phyloP scores from a whole-genome alignment of 163 green algal species.

The Scenedesmus sp. region DNA sequence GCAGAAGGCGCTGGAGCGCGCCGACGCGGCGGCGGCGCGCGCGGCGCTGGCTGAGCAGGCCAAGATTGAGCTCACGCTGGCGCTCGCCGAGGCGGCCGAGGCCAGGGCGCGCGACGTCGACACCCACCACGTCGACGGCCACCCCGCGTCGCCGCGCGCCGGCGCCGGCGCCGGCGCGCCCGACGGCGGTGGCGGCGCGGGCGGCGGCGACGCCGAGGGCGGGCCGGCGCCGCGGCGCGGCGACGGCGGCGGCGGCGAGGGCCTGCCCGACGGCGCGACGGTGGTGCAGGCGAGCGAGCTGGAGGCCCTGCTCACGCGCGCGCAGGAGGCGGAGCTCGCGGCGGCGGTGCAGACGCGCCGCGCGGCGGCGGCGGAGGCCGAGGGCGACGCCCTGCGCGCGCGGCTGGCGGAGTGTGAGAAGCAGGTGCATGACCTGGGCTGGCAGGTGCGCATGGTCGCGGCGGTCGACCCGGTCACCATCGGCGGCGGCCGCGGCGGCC shows the following conservation, averaged over 20 bases:
- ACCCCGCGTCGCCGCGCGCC: not conserved
- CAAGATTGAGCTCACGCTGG: conserved; percentile 60
- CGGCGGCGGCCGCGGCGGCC: conserved; percentile 10
- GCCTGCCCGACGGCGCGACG: not conserved
- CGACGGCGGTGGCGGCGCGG: no score
- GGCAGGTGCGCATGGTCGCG: conserved; percentile 53
- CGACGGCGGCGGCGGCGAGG: not conserved
- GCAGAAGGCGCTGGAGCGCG: conserved; percentile 18
- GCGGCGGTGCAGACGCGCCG: conserved; percentile 50
- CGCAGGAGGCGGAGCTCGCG: conserved; percentile 52
- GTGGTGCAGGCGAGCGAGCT: not conserved
- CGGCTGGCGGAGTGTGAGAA: conserved; percentile 46
- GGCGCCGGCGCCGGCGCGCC: not conserved
- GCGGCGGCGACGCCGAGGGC: not conserved
- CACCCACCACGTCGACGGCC: conserved; percentile 8
- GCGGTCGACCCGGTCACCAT: conserved; percentile 42
- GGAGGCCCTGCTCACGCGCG: conserved; percentile 4
- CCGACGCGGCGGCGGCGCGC: conserved; percentile 26
- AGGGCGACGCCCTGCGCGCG: conserved; percentile 35
- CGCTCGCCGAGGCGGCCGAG: conserved; percentile 52
- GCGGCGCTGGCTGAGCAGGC: conserved; percentile 50
- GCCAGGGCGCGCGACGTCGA: conserved; percentile 13
- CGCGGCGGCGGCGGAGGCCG: conserved; percentile 48
- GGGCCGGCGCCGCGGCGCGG: not conserved
- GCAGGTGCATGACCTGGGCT: conserved; percentile 44